phyloP scores from a whole-genome alignment of 371 early-diverging fungal genomes.

The Funneliformis caledonium region DNA sequence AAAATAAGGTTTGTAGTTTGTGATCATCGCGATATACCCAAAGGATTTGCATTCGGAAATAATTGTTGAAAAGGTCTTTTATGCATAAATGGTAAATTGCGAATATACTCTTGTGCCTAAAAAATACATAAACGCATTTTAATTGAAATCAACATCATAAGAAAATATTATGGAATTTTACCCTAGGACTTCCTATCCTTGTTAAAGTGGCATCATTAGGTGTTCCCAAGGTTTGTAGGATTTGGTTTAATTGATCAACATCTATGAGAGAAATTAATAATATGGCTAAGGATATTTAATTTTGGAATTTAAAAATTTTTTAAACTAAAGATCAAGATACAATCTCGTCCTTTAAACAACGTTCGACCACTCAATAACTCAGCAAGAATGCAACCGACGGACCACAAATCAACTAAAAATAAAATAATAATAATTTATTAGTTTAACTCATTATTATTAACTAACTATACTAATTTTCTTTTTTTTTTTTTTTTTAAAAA shows the following conservation, averaged over 20 bases:
- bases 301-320: neutral
- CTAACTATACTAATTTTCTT: no score
- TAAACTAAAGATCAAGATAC: slow-evolving; percentile 49
- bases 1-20: neutral
- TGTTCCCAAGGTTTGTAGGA: slow-evolving; percentile 95
- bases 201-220: slow-evolving; percentile 93
- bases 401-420: slow-evolving; percentile 92
- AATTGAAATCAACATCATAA: neutral
- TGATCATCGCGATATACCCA: slow-evolving; percentile 44
- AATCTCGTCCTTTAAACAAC: slow-evolving; percentile 90
- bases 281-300: neutral
- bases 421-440: slow-evolving; percentile 1
- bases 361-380: slow-evolving; percentile 93
- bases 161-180: slow-evolving; percentile 42
- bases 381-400: slow-evolving; percentile 97
- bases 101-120: slow-evolving; percentile 95
- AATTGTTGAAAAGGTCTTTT: slow-evolving; percentile 85
- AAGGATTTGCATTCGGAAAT: slow-evolving; percentile 74
- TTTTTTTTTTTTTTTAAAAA: neutral
- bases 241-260: slow-evolving; percentile 98
- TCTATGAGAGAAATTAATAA: slow-evolving; percentile 44
- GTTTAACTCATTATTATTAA: neutral
- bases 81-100: slow-evolving; percentile 85
- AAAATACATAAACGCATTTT: neutral
- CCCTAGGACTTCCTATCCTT: slow-evolving; percentile 82